Base-by-base conservation (phyloP, 1,139 yeast species). In the Scheffersomyces stambukii region DNA sequence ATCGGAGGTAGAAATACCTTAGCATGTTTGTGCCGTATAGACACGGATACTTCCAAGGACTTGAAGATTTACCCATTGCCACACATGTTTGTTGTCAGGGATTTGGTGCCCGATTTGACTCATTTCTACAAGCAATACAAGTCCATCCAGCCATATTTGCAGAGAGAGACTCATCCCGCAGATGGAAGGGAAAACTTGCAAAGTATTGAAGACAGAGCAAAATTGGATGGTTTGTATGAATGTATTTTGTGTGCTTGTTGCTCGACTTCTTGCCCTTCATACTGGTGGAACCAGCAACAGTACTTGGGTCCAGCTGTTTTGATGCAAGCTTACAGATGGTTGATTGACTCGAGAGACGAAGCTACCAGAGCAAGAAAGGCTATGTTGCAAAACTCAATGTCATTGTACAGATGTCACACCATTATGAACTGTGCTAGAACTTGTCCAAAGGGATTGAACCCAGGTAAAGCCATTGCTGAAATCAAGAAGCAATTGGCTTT, bases 201-300 rank as follows among this genome's bases (percentile, higher is more conserved):
- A 66, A 73, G 88, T 48, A 75, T 86, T 45, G 95, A 74, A 43
- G 98, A 91, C 68, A 82, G 99, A 67, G 88, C 84, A 65, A 93
- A 91, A 69, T 76, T 91, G 54, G 97, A 91, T 60, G 97, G 98
- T 36, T 70, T 91, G 49, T 91, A 91, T 65, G 98, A 91, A 66
- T 91, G 98, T 72, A 91, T 91, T 50, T 73, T 91, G 55, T 91
- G 98, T 71, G 98, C 98, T 16, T 91, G 98, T 68, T 91, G 98
- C 66, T 89, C 97, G 21, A 93, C 99, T 29, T 79, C 98, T 19
- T 91, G 99, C 71, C 98, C 99, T 31, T 88, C 97, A 6, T 93
- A 93, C 75, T 93, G 99, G 98, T 93, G 99, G 99, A 93, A 93
- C 69, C 96, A 88, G 67, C 95, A 89, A 64, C 95, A 93, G 70